Evolutionary conservation across 208 protist genomes (phyloP), one percentile per base, ranked within the genome.

Genomic region (Polymyxa betae): DNA sequence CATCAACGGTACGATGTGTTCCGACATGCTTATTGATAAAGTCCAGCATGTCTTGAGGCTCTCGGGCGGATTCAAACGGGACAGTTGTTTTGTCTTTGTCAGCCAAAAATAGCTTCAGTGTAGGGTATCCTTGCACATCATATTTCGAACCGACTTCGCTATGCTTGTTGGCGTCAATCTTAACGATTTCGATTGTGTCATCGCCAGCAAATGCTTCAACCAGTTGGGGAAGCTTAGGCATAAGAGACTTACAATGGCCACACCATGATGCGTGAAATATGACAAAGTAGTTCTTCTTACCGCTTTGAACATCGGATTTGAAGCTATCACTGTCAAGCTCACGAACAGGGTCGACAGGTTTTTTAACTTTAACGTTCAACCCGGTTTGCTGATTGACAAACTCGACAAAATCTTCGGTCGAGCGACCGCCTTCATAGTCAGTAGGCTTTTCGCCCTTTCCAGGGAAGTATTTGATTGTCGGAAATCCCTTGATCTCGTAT

Each of bases 261-360:
- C 95, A 96, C 94, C 95, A 96, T 46, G 95, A 94, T 0, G 95
- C 95, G 72, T 93, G 95, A 91, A 96, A 96, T 66, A 95, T 94
- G 49, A 96, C 95, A 5, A 96, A 90, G 38, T 95, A 93, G 40
- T 95, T 78, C 88, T 96, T 96, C 5, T 10, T 77, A 38, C 35
- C 29, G 29, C 96, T 90, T n/a, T 89, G 54, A 35, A 95, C 94
- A 10, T 92, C 38, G 20, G 82, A 10, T 38, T 96, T 94, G 92
- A 96, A 96, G 88, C 92, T 95, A 54, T 52, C n/a, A 44, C 90
- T 38, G 32, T 46, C 92, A 35, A 96, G 82, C 32, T 92, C 92
- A 10, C 90, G 89, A 41, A 96, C 94, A 44, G 93, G 29, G 20
- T 16, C 29, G 20, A 29, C 20, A 66, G 54, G 54, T 29, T 66